Conservation (phyloP, 129 eudicot genomes). For the Centrapalus pauciflorus region DNA sequence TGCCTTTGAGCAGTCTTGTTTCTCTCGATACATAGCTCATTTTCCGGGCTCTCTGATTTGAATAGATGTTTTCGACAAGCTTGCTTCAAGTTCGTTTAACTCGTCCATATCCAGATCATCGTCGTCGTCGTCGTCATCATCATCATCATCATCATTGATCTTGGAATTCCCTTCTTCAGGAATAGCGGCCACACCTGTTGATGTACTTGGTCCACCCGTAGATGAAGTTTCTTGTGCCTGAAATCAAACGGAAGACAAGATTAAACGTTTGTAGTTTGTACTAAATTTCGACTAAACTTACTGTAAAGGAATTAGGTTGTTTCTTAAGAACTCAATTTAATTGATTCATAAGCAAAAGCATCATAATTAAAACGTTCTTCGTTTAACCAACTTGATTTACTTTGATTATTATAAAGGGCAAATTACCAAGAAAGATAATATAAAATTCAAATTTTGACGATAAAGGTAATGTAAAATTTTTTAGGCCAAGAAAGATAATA, state of each 20-base stretch:
- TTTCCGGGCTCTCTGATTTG: constrained; percentile 46
- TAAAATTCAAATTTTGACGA: too few species aligned
- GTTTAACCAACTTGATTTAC: too few species aligned
- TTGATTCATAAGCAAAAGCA: too few species aligned
- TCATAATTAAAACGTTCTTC: too few species aligned
- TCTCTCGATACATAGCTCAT: neutral
- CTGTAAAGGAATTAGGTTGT: too few species aligned
- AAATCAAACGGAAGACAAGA: neutral
- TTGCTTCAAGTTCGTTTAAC: constrained; percentile 65
- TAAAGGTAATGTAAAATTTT: too few species aligned
- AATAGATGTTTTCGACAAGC: constrained; percentile 49
- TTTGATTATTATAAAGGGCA: too few species aligned
- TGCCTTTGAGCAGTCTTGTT: neutral
- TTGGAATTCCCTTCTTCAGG: constrained; percentile 23
- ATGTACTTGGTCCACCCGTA: constrained; percentile 48
- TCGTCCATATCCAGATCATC: constrained; percentile 69
- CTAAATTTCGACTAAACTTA: too few species aligned
- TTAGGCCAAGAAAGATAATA: too few species aligned
- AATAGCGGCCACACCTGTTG: constrained; percentile 25
- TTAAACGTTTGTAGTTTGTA: too few species aligned
- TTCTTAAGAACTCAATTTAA: too few species aligned
- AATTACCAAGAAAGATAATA: too few species aligned
- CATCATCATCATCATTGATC: constrained; percentile 19
- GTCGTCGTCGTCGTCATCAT: constrained; percentile 42
- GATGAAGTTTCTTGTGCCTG: constrained; percentile 42